Percentiles rank a stretch among this genome's conserved stretches.
Conservation (phyloP, 805 yeast species). For the Candida awuae region DNA sequence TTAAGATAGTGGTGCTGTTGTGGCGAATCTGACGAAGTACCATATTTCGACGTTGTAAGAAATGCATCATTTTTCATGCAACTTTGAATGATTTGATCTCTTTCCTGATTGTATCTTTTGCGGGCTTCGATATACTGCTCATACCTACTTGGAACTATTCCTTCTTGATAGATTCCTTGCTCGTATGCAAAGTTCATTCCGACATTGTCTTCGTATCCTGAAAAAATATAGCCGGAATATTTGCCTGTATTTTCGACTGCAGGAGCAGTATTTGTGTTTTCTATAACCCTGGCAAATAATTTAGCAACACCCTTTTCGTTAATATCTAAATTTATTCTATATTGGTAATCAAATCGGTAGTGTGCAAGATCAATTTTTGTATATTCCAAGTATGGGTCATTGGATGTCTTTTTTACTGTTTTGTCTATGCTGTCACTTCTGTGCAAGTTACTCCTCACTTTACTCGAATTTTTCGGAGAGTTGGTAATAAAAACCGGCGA, state of each 20-base stretch:
- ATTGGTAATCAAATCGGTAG: constrained; percentile 3
- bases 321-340: constrained; percentile 4
- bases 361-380: background rate
- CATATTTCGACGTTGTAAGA: background rate
- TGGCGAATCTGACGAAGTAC: background rate
- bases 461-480: background rate
- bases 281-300: constrained; percentile 7
- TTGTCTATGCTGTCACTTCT: background rate
- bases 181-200: background rate
- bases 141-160: constrained; percentile 1
- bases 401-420: background rate
- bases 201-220: too few relatives aligned
- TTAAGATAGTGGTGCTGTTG: background rate
- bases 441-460: too few relatives aligned
- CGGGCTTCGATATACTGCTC: constrained; percentile 2
- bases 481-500: constrained; percentile 5
- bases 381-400: background rate
- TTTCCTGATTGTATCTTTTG: background rate
- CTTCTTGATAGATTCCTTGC: background rate
- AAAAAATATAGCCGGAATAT: too few relatives aligned
- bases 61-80: constrained; percentile 10
- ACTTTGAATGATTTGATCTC: constrained; percentile 2
- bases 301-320: constrained; percentile 8
- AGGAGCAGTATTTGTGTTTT: background rate
- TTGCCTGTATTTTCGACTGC: too few relatives aligned